Conservation (phyloP, 768 basidiomycete species). For the Leccinum obscurum region DNA sequence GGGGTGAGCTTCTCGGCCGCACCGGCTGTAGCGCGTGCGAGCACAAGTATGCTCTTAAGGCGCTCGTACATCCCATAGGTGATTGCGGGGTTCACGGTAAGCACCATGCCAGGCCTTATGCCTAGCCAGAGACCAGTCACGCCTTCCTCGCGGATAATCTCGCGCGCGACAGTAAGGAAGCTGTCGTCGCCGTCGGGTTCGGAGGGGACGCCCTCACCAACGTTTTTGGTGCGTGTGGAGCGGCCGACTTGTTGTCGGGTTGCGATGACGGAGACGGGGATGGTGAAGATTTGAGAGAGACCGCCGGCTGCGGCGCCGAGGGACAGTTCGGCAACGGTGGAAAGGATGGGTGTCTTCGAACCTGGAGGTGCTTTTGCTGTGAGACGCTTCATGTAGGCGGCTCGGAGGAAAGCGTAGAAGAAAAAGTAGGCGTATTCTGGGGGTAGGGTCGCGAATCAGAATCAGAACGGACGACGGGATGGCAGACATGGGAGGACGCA, state of each 20-base stretch:
- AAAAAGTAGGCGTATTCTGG: slow-evolving; percentile 99
- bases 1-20: slow-evolving; percentile 67
- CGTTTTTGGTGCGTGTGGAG: slow-evolving; percentile 14
- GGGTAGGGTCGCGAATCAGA: neutral
- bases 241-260: slow-evolving; percentile 92
- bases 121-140: slow-evolving; percentile 90
- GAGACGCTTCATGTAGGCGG: slow-evolving; percentile 75
- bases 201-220: neutral
- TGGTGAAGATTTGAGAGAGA: slow-evolving; percentile 96
- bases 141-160: slow-evolving; percentile 90
- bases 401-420: slow-evolving; percentile 93
- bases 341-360: slow-evolving; percentile 60
- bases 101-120: slow-evolving; percentile 86
- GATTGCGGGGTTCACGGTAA: slow-evolving; percentile 97
- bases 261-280: slow-evolving; percentile 96
- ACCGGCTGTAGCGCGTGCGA: slow-evolving; percentile 49
- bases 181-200: slow-evolving; percentile 52
- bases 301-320: slow-evolving; percentile 93
- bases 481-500: slow-evolving; percentile 31
- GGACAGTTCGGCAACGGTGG: slow-evolving; percentile 77
- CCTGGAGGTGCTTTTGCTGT: slow-evolving; percentile 58
- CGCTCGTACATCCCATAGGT: slow-evolving; percentile 96
- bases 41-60: slow-evolving; percentile 71
- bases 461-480: neutral
- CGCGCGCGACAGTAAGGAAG: slow-evolving; percentile 75